Conservation (phyloP, 208 protist genomes). For the Borovskyia barvae region DNA sequence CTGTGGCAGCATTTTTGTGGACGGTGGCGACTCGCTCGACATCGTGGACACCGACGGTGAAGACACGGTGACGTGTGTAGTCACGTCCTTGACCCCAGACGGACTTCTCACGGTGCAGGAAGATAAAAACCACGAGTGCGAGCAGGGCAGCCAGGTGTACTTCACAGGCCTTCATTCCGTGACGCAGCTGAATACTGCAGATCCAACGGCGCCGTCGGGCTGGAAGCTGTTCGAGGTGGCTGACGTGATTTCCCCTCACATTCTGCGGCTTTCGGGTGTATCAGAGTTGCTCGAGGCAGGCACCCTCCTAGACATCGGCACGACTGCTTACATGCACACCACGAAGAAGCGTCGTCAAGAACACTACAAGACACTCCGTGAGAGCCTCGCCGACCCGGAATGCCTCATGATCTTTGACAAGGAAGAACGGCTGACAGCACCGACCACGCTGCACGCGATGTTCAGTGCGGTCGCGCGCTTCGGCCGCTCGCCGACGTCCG, state of each 20-base stretch:
- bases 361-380: slow-evolving; percentile 52
- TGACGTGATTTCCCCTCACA: slow-evolving; percentile 70
- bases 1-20: slow-evolving; percentile 80
- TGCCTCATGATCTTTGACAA: slow-evolving; percentile 78
- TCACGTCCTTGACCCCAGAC: slow-evolving; percentile 66
- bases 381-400: slow-evolving; percentile 53
- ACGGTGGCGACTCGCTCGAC: slow-evolving; percentile 56
- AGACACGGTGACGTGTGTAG: slow-evolving; percentile 75
- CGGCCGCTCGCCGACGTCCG: slow-evolving; percentile 20
- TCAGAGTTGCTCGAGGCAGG: slow-evolving; percentile 3
- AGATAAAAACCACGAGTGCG: slow-evolving; percentile 87
- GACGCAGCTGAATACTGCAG: slow-evolving; percentile 39
- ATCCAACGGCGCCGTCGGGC: slow-evolving; percentile 15
- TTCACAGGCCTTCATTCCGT: slow-evolving; percentile 69
- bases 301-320: slow-evolving; percentile 44
- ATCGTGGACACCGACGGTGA: slow-evolving; percentile 87
- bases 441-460: slow-evolving; percentile 70
- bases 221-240: slow-evolving; percentile 67
- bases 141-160: slow-evolving; percentile 77
- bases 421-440: slow-evolving; percentile 72
- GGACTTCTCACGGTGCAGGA: slow-evolving; percentile 84
- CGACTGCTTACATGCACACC: slow-evolving; percentile 86
- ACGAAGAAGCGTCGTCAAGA: slow-evolving; percentile 77
- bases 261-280: slow-evolving; percentile 57
- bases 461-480: slow-evolving; percentile 65